A percentile compares a stretch with the other conserved stretches of the same genome.
Evolutionary conservation across 2,329 filamentous ascomycete genomes (phyloP).

Genomic region (Pseudocercospora pini-densiflorae): DNA sequence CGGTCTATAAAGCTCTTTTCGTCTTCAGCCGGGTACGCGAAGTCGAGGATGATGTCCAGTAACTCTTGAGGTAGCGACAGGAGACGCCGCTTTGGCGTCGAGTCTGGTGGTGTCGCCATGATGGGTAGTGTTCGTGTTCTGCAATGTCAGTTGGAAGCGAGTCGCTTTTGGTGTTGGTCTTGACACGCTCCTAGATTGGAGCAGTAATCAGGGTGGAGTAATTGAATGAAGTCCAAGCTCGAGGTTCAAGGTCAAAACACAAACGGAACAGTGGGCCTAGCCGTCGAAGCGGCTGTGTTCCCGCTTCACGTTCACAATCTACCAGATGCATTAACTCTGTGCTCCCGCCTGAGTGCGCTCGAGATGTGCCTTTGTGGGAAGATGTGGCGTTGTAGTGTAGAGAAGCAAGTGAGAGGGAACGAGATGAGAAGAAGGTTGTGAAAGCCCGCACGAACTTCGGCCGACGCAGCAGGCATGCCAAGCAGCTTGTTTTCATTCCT

Average conservation of each 20-base stretch:
- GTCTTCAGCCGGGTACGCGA: slow-evolving; percentile 9
- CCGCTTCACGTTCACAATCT: neutral
- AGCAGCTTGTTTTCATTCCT: neutral
- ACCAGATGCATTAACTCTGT: neutral
- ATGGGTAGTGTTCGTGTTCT: neutral
- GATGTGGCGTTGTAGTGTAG: neutral
- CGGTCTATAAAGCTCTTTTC: neutral
- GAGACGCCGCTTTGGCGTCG: neutral
- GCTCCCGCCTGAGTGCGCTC: neutral
- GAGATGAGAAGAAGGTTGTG: neutral
- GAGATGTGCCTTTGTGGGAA: neutral
- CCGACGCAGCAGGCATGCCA: neutral
- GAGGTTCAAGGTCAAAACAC: neutral
- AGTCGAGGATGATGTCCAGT: slow-evolving; percentile 7
- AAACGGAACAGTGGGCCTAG: neutral
- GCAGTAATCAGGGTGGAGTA: neutral
- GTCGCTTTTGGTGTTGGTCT: neutral
- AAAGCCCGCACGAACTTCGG: neutral
- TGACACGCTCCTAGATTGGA: neutral
- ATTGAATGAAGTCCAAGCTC: neutral
- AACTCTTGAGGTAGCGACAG: slow-evolving; percentile 4
- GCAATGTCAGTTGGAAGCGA: neutral
- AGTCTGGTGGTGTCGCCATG: neutral
- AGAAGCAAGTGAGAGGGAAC: neutral
- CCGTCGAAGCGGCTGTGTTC: neutral